phyloP scores from a whole-genome alignment of 2,329 filamentous ascomycete genomes.

The Fusarium pseudoanthophilum region DNA sequence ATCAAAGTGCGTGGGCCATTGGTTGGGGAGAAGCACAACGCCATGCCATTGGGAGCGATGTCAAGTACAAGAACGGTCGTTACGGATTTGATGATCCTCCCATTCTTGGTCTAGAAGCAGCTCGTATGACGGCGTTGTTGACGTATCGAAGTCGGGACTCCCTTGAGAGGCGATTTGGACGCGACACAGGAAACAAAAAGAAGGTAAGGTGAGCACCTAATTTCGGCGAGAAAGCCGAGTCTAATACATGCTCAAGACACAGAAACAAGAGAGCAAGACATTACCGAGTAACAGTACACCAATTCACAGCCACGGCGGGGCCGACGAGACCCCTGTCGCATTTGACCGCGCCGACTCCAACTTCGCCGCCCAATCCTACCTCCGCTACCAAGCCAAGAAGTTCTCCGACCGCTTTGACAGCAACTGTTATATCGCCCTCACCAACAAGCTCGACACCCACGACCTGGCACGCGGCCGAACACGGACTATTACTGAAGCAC shows the following conservation, averaged over 20 bases:
- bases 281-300: not conserved
- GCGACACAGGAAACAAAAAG: not conserved
- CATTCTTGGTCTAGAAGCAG: not conserved
- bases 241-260: not conserved
- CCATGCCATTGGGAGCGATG: not conserved
- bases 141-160: not conserved
- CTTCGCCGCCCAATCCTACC: not conserved
- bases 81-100: not conserved
- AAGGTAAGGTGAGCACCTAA: not conserved
- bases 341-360: not conserved
- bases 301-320: not conserved
- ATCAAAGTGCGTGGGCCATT: not conserved
- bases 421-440: not conserved
- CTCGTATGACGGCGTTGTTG: not conserved
- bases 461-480: not conserved
- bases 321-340: not conserved
- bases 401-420: not conserved
- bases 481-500: not conserved
- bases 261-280: not conserved
- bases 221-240: rapidly evolving
- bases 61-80: not conserved
- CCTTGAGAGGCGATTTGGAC: not conserved
- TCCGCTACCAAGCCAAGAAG: not conserved
- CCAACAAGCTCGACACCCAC: not conserved
- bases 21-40: not conserved